These are phyloP conservation scores for Chaetomiaceae sp. DNA, from an alignment of 2,329 filamentous ascomycete species.

Conservation along the genomic window DNA sequence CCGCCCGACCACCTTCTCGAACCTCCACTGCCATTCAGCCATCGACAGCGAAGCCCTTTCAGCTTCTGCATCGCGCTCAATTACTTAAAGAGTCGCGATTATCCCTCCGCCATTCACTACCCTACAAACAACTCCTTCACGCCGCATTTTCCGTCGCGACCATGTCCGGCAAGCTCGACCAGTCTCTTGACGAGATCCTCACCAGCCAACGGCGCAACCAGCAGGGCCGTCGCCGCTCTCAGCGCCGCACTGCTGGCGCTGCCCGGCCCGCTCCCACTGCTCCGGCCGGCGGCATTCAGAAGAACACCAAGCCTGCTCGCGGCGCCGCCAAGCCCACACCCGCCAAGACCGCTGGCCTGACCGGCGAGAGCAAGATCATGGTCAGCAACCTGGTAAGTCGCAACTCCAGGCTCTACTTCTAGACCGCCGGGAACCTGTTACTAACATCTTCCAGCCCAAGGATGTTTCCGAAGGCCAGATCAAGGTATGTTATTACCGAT, in stretches of 20 bases:
- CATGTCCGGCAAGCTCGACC: conserved; percentile 94
- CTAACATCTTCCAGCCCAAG: conserved; percentile 68
- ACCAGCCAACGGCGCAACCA: conserved; percentile 64
- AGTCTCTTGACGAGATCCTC: conserved; percentile 96
- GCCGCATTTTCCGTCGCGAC: conserved; percentile 10
- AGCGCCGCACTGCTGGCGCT: conserved; percentile 46
- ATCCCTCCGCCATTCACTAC: background rate
- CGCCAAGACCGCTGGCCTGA: conserved; percentile 56
- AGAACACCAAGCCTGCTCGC: conserved; percentile 62
- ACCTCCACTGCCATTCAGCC: conserved; percentile 12
- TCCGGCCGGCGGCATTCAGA: conserved; percentile 82
- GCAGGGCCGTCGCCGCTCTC: conserved; percentile 45
- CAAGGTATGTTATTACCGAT: conserved; percentile 99
- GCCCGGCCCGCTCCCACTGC: conserved; percentile 53
- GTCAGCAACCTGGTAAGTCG: conserved; percentile 92
- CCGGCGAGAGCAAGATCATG: conserved; percentile 89
- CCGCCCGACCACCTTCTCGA: conserved; percentile 8
- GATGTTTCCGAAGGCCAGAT: conserved; percentile 97
- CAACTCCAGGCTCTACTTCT: background rate
- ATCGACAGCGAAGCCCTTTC: conserved; percentile 7
- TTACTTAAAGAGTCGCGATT: background rate
- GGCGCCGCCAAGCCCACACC: conserved; percentile 57
- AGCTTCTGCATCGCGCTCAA: conserved; percentile 2
- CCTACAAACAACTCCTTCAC: background rate
- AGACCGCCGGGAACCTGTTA: background rate